Evolutionary conservation across 257 asterid species (phyloP).

Genomic region (Vinca minor): DNA sequence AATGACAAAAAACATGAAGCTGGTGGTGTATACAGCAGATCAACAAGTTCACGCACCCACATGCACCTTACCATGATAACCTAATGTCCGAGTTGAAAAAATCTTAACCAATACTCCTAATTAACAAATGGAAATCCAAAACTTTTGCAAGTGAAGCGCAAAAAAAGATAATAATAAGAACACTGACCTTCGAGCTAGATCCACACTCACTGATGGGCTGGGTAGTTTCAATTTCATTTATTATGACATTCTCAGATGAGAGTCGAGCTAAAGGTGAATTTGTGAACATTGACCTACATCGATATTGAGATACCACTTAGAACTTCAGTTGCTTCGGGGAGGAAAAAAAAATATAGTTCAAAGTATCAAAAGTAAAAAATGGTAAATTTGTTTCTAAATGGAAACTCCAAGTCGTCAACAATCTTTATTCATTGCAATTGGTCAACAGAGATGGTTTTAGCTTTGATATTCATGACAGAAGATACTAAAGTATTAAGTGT

Average conservation of each 20-base stretch:
- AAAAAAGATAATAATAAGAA: not conserved
- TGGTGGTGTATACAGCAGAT: too few relatives aligned
- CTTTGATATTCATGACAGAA: not conserved
- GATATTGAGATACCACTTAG: slow-evolving; percentile 16
- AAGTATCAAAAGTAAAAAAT: too few relatives aligned
- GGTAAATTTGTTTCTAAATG: not conserved
- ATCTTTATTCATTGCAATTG: not conserved
- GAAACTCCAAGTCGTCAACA: not conserved
- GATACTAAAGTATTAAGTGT: not conserved
- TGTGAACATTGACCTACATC: slow-evolving; percentile 53
- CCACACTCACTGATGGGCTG: slow-evolving; percentile 69
- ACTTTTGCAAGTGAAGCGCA: not conserved
- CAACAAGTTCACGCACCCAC: too few relatives aligned
- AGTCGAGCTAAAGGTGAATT: slow-evolving; percentile 52
- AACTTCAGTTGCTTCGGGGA: slow-evolving; percentile 15
- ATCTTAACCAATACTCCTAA: too few relatives aligned
- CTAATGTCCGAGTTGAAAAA: too few relatives aligned
- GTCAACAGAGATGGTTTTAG: not conserved
- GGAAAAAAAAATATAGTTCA: slow-evolving; percentile 6
- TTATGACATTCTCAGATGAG: slow-evolving; percentile 64
- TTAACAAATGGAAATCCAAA: not conserved
- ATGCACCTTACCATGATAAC: too few relatives aligned
- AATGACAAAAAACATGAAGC: too few relatives aligned
- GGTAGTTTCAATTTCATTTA: slow-evolving; percentile 39
- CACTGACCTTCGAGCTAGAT: slow-evolving; percentile 69